phyloP scores from a whole-genome alignment of 495 filamentous ascomycete species.

The Ramalina intermedia region DNA sequence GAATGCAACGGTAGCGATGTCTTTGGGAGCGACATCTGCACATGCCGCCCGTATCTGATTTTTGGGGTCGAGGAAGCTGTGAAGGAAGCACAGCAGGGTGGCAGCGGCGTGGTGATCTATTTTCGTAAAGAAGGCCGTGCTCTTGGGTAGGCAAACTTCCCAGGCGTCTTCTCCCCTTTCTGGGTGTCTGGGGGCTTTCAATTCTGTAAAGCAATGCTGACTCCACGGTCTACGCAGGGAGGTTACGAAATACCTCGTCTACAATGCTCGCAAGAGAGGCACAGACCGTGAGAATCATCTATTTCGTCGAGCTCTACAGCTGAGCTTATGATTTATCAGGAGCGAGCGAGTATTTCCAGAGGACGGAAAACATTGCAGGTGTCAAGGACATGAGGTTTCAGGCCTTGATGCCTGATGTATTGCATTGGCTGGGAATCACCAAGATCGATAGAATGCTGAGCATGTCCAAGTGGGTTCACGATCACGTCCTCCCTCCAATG shows the following conservation, averaged over 20 bases:
- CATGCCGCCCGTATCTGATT: conserved; percentile 89
- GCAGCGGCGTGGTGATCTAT: conserved; percentile 93
- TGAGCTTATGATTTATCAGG: conserved; percentile 52
- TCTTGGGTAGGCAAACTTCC: not conserved
- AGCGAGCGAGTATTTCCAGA: conserved; percentile 93
- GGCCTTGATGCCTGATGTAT: conserved; percentile 88
- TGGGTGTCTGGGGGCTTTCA: no score
- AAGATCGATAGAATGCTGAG: conserved; percentile 98
- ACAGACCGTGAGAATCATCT: conserved; percentile 21
- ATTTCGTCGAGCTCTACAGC: conserved; percentile 15
- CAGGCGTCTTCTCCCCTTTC: no score
- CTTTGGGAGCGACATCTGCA: conserved; percentile 97
- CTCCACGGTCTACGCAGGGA: conserved; percentile 47
- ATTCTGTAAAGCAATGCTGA: no score
- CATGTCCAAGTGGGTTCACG: conserved; percentile 72
- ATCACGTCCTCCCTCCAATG: not conserved
- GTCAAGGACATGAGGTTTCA: conserved; percentile 99
- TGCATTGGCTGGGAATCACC: conserved; percentile 96
- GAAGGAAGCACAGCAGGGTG: conserved; percentile 87
- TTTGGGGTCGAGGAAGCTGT: conserved; percentile 96
- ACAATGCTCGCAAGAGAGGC: conserved; percentile 60
- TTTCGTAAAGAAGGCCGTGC: conserved; percentile 90
- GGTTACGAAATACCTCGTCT: conserved; percentile 93
- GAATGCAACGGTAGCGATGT: conserved; percentile 89
- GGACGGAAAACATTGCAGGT: conserved; percentile 93